Conservation (phyloP, 768 basidiomycete genomes). For the Cytidiella melzeri region DNA sequence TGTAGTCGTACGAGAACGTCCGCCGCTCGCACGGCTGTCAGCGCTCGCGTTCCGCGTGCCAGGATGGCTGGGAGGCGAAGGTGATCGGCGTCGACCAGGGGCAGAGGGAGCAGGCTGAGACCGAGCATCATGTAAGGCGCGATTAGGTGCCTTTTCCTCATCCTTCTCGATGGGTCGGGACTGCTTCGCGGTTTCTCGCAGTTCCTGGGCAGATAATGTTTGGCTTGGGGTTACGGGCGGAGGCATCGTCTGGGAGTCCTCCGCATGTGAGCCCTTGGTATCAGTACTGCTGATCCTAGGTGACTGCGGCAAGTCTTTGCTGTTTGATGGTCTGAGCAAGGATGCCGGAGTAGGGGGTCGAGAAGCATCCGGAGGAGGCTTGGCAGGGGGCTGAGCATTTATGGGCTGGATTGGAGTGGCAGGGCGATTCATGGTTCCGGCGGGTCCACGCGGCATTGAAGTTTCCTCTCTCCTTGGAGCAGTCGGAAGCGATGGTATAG, state of each 20-base stretch:
- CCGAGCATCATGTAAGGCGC: constrained; percentile 14
- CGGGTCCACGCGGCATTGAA: constrained; percentile 1
- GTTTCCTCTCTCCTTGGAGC: constrained; percentile 7
- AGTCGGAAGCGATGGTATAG: constrained; percentile 2
- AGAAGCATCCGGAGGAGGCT: constrained; percentile 13
- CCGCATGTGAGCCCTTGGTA: constrained; percentile 32
- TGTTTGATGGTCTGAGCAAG: constrained; percentile 12
- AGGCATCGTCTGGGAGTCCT: constrained; percentile 53
- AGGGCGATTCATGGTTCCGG: not conserved
- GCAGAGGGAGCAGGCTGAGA: constrained; percentile 33
- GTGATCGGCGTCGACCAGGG: constrained; percentile 49
- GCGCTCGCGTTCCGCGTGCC: constrained; percentile 65
- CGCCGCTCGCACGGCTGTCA: constrained; percentile 69
- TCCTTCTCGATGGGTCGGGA: constrained; percentile 34
- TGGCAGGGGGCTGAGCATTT: not conserved
- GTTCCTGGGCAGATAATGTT: constrained; percentile 70
- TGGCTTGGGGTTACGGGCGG: constrained; percentile 77
- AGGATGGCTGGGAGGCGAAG: constrained; percentile 59
- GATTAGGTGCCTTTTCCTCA: constrained; percentile 31
- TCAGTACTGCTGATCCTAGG: constrained; percentile 36
- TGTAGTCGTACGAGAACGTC: constrained; percentile 29
- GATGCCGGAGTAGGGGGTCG: constrained; percentile 17
- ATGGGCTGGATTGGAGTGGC: constrained; percentile 2
- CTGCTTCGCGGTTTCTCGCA: constrained; percentile 75
- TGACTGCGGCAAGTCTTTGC: constrained; percentile 32